These are phyloP conservation scores for Cubamyces sp. DNA, from an alignment of 768 basidiomycete species.

Conservation along the genomic window DNA sequence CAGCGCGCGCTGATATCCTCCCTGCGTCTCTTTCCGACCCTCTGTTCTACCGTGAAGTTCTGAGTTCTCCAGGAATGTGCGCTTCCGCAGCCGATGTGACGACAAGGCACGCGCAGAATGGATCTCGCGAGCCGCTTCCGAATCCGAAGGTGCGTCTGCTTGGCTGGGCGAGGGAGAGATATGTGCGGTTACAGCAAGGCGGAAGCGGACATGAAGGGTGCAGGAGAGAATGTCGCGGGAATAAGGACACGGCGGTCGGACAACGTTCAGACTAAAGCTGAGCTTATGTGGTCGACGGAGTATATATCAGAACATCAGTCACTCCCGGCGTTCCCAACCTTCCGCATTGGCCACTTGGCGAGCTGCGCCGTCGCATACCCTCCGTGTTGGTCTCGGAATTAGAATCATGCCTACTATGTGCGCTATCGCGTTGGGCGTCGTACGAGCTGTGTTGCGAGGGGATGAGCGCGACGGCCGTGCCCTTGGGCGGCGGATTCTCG, in stretches of 20 bases:
- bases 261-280: too few species aligned
- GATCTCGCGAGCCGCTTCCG: conserved; percentile 32
- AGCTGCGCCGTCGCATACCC: too few species aligned
- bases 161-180: conserved; percentile 26
- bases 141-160: conserved; percentile 28
- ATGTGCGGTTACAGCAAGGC: conserved; percentile 13
- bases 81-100: conserved; percentile 18
- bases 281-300: too few species aligned
- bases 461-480: too few species aligned
- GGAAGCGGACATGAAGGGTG: neutral
- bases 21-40: neutral
- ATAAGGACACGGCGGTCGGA: neutral
- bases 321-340: too few species aligned
- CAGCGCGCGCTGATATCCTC: neutral
- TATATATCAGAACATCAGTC: too few species aligned
- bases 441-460: too few species aligned
- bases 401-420: too few species aligned
- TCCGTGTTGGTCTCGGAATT: too few species aligned
- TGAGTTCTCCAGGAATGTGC: neutral
- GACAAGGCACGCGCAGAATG: conserved; percentile 15
- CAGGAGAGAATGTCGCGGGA: neutral
- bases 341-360: too few species aligned
- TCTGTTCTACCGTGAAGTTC: neutral
- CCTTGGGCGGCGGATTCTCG: too few species aligned
- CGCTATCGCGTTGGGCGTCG: too few species aligned